phyloP scores from a whole-genome alignment of 2,329 filamentous ascomycete genomes.

The Neopestalotiopsis rosae region DNA sequence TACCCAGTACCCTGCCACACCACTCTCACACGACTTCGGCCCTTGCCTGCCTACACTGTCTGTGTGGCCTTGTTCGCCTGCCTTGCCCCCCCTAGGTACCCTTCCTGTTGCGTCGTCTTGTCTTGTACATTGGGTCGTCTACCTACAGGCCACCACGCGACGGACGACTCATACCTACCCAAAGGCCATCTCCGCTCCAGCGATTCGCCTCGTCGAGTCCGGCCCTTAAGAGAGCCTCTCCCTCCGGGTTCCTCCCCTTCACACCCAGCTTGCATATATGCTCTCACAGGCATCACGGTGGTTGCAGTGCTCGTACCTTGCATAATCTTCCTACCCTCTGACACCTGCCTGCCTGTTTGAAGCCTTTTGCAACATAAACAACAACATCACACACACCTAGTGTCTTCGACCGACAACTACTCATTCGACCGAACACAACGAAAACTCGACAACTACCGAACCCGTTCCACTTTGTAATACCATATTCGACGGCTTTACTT shows the following conservation, averaged over 20 bases:
- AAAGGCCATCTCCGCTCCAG: conserved; percentile 19
- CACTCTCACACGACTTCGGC: conserved; percentile 17
- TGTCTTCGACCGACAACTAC: not conserved
- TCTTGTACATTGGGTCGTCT: conserved; percentile 9
- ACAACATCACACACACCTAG: not conserved
- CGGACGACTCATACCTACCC: conserved; percentile 23
- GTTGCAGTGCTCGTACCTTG: conserved; percentile 37
- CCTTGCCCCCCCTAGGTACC: conserved; percentile 26
- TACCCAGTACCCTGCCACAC: conserved; percentile 16
- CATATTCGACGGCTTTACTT: not conserved
- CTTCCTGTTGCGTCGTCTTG: not conserved
- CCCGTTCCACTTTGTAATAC: conserved; percentile 2
- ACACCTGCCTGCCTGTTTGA: conserved; percentile 15
- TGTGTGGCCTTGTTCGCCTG: conserved; percentile 7
- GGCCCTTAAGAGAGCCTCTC: conserved; percentile 27
- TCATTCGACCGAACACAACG: not conserved
- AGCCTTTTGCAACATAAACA: not conserved
- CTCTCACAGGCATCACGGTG: conserved; percentile 29
- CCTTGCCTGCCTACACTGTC: conserved; percentile 10
- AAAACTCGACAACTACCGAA: conserved; percentile 4
- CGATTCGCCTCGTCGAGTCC: conserved; percentile 28
- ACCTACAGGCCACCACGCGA: conserved; percentile 23
- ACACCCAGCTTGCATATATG: conserved; percentile 25
- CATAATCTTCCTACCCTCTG: conserved; percentile 32
- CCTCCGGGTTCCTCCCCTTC: conserved; percentile 6